These are phyloP conservation scores for Solanum sejunctum DNA, from an alignment of 257 asterid species.

Conservation along the genomic window DNA sequence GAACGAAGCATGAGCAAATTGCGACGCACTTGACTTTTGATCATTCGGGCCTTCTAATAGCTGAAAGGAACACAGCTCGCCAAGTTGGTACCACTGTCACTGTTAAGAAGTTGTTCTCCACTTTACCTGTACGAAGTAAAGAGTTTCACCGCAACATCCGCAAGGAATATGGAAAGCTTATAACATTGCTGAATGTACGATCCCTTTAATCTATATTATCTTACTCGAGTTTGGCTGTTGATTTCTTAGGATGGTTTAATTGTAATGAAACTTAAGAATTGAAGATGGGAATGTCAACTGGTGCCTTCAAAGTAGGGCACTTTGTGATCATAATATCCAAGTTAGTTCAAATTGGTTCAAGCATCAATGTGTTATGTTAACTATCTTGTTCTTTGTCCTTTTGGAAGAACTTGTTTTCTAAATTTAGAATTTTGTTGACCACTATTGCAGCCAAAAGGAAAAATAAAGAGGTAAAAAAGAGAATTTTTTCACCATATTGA, in stretches of 20 bases:
- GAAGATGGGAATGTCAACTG: neutral
- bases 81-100: conserved; percentile 91
- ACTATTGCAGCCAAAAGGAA: neutral
- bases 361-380: neutral
- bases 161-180: conserved; percentile 82
- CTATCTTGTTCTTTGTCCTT: neutral
- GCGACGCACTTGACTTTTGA: conserved; percentile 85
- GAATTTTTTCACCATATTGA: neutral
- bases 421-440: neutral
- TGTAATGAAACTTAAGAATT: neutral
- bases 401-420: neutral
- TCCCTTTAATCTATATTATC: neutral
- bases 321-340: neutral
- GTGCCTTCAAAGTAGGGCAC: neutral
- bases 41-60: conserved; percentile 46
- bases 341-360: neutral
- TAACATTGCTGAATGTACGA: conserved; percentile 80
- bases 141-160: conserved; percentile 75
- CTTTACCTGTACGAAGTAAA: conserved; percentile 87
- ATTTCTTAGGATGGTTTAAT: neutral
- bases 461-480: neutral
- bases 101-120: conserved; percentile 79
- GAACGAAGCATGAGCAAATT: conserved; percentile 62
- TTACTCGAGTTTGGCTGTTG: neutral
- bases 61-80: conserved; percentile 78